A percentile compares a stretch with the other conserved stretches of the same genome.
These are phyloP conservation scores for Linnemannia elongata DNA, from an alignment of 192 early-diverging fungal species.

Conservation along the genomic window DNA sequence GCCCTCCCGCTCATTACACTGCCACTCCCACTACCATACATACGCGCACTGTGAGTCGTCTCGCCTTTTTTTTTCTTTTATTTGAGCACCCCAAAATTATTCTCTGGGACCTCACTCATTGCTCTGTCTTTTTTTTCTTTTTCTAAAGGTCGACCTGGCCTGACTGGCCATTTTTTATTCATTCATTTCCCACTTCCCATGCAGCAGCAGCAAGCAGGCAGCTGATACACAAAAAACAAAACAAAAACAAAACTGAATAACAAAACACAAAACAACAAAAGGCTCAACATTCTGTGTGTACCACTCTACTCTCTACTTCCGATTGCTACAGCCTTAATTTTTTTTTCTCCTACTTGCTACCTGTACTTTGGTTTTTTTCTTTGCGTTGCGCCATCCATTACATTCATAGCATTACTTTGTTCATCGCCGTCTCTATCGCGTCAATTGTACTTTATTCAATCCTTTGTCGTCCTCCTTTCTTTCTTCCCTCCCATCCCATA, in stretches of 20 bases:
- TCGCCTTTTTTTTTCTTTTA: not conserved
- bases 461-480: not conserved
- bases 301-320: not conserved
- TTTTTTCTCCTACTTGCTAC: not conserved
- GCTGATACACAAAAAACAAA: no score
- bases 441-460: not conserved
- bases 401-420: not conserved
- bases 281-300: no score
- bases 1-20: not conserved
- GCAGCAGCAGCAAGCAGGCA: no score
- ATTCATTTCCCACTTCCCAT: no score
- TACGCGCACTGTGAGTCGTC: no score
- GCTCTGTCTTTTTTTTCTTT: no score
- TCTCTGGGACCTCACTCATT: not conserved
- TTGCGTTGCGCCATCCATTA: not conserved
- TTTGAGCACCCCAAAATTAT: constrained; percentile 8
- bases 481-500: not conserved
- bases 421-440: not conserved
- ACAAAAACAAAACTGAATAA: no score
- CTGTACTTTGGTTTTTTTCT: no score
- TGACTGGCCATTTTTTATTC: no score
- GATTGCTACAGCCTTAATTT: not conserved
- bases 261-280: no score
- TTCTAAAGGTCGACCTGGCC: no score
- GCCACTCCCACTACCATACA: no score